Percentiles rank a stretch among this genome's conserved stretches.
Evolutionary conservation across 352 stramenopile genomes (phyloP).

Genomic region (Globisporangium barbulae): DNA sequence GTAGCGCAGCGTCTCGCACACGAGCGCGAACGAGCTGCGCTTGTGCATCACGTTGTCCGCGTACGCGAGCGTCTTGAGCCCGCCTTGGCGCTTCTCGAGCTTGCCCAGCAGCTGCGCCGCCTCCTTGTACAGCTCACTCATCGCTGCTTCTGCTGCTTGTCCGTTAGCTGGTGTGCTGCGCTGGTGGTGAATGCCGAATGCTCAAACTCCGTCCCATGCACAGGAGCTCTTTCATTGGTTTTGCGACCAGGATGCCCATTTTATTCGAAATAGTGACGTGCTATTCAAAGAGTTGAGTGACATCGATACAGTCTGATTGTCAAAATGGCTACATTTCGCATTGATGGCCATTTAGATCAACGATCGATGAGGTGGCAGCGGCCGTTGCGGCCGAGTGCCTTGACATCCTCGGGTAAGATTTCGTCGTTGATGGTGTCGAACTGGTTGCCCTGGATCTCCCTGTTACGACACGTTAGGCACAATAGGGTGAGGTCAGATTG

Average conservation of each 20-base stretch:
- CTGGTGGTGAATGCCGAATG: not conserved
- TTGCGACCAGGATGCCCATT: constrained; percentile 3
- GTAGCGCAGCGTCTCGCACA: constrained; percentile 88
- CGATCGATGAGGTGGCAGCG: constrained; percentile 29
- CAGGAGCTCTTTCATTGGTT: constrained; percentile 3
- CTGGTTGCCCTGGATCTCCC: constrained; percentile 52
- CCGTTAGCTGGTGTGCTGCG: no score
- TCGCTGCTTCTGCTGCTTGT: constrained; percentile 14
- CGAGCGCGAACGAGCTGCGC: constrained; percentile 85
- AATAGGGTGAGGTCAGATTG: not conserved
- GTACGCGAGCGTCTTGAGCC: constrained; percentile 85
- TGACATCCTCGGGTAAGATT: constrained; percentile 39
- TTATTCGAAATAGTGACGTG: not conserved
- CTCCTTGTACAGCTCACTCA: constrained; percentile 87
- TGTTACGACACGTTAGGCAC: constrained; percentile 15
- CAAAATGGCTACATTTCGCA: constrained; percentile 11
- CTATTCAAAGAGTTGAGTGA: constrained; percentile 8
- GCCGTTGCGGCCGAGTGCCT: constrained; percentile 38
- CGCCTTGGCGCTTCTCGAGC: constrained; percentile 69
- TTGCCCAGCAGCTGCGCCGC: constrained; percentile 73
- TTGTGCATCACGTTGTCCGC: constrained; percentile 80
- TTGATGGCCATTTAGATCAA: not conserved
- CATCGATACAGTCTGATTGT: not conserved
- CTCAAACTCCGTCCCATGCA: not conserved
- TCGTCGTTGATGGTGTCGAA: constrained; percentile 30